Evolutionary conservation across 768 basidiomycete species (phyloP).

Genomic region (Termitomyces sp.): DNA sequence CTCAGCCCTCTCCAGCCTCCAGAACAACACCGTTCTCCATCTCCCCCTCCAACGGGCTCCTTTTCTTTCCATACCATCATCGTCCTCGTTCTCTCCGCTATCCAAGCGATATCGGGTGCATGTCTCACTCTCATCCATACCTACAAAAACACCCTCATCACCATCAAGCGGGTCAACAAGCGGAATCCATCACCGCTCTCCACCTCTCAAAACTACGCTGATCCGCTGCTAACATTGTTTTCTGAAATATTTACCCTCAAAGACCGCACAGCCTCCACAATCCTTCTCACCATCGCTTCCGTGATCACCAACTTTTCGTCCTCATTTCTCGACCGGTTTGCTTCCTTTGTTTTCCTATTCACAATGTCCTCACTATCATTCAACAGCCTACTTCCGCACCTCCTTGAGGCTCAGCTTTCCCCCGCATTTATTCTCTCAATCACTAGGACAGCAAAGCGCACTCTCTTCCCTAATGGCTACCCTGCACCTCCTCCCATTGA

Average conservation of each 20-base stretch:
- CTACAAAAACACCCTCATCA: slow-evolving; percentile 59
- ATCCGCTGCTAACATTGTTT: slow-evolving; percentile 39
- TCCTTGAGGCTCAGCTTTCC: slow-evolving; percentile 52
- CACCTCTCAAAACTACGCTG: slow-evolving; percentile 31
- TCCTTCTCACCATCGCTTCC: slow-evolving; percentile 38
- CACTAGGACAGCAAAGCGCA: slow-evolving; percentile 53
- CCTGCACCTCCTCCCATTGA: slow-evolving; percentile 70
- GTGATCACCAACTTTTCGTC: slow-evolving; percentile 43
- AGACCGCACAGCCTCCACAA: slow-evolving; percentile 43
- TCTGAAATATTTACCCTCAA: slow-evolving; percentile 44
- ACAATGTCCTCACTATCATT: neutral
- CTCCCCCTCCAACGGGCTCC: slow-evolving; percentile 20
- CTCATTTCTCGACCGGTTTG: slow-evolving; percentile 58
- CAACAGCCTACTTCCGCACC: slow-evolving; percentile 60
- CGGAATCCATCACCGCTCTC: slow-evolving; percentile 14
- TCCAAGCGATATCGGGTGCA: slow-evolving; percentile 66
- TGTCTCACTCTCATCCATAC: slow-evolving; percentile 64
- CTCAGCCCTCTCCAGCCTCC: slow-evolving; percentile 10
- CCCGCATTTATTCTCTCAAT: slow-evolving; percentile 47
- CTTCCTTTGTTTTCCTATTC: neutral
- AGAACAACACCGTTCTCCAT: slow-evolving; percentile 22
- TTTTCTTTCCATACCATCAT: slow-evolving; percentile 44
- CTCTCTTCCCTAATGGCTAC: slow-evolving; percentile 88
- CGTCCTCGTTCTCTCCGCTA: slow-evolving; percentile 66
- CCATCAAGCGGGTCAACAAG: slow-evolving; percentile 64